Evolutionary conservation across 2,329 filamentous ascomycete species (phyloP), one percentile per base, ranked within the genome.

Genomic region (Dactylellina leptospora): DNA sequence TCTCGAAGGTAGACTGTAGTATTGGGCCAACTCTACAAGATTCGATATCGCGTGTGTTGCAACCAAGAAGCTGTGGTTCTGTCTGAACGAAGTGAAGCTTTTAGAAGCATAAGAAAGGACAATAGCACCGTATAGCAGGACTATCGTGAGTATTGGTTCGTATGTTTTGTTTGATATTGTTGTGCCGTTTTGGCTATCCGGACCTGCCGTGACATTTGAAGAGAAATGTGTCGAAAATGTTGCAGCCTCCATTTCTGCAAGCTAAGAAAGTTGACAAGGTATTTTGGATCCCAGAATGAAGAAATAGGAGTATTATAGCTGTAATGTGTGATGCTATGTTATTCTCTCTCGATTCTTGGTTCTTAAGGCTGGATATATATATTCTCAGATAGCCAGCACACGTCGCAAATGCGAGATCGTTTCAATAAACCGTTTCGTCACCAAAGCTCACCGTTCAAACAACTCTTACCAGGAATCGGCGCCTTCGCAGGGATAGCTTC

Each of bases 1-100:
- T 53, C 59, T 51, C n/a, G 25, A 63, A n/a, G 59, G 59, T 13
- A 63, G 33, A 0, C 47, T 63, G 28, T 63, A 63, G n/a, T 45
- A 63, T 38, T 63, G 59, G 6, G 36, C 48, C 33, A 63, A 18
- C 18, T 63, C 59, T 8, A 54, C 47, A 22, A 63, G 25, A 23
- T 63, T 63, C 38, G 48, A 42, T 44, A 63, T 45, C 1, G 48
- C 25, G 25, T 63, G 59, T 2, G 38, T 22, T 2, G 59, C 27
- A 3, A 63, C 59, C 8, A 63, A 25, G 10, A 47, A 5, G 8
- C 33, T 44, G 10, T 63, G 59, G 36, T 63, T 63, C 16, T 63
- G 47, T 47, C 59, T 6, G 23, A 54, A 63, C n/a, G 59, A 63
- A 11, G 25, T 45, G 38, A 63, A 63, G 6, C 47, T 63, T 44